Conservation (phyloP, 1,284 basidiomycete genomes). For the Trametes versicolor region DNA sequence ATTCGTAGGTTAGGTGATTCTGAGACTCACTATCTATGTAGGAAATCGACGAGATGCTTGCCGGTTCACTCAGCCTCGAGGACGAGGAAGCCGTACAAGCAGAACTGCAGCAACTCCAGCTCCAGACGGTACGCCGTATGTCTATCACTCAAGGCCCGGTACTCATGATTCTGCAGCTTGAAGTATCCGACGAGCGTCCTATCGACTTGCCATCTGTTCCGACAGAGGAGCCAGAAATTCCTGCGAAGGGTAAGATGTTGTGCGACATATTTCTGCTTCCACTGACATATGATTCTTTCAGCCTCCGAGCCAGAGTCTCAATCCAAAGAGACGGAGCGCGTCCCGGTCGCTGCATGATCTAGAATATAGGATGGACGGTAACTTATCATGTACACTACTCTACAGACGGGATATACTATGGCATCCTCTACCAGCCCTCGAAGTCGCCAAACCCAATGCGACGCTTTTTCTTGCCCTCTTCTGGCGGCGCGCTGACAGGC, state of each 20-base stretch:
- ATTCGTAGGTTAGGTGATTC: neutral
- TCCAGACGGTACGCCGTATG: constrained; percentile 58
- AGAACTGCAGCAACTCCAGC: constrained; percentile 79
- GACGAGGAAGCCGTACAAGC: constrained; percentile 94
- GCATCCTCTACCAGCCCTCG: constrained; percentile 62
- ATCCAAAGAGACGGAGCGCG: constrained; percentile 45
- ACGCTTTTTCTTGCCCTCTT: constrained; percentile 74
- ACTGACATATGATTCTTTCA: neutral
- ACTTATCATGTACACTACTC: constrained; percentile 32
- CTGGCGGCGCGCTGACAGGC: constrained; percentile 32
- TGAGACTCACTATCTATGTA: constrained; percentile 8
- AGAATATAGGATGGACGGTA: constrained; percentile 27
- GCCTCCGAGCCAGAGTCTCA: constrained; percentile 25
- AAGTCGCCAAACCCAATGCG: constrained; percentile 86
- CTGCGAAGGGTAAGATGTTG: constrained; percentile 42
- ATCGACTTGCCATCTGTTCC: constrained; percentile 60
- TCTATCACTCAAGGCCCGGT: neutral
- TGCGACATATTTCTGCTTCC: neutral
- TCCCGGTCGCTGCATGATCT: constrained; percentile 50
- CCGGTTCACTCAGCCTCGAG: constrained; percentile 83
- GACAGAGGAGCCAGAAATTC: constrained; percentile 48
- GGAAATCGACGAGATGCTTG: constrained; percentile 93
- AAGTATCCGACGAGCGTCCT: constrained; percentile 36
- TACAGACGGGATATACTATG: constrained; percentile 24
- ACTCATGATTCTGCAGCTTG: constrained; percentile 29